phyloP scores from a whole-genome alignment of 2,329 filamentous ascomycete genomes.

The Westerdykella sp. region DNA sequence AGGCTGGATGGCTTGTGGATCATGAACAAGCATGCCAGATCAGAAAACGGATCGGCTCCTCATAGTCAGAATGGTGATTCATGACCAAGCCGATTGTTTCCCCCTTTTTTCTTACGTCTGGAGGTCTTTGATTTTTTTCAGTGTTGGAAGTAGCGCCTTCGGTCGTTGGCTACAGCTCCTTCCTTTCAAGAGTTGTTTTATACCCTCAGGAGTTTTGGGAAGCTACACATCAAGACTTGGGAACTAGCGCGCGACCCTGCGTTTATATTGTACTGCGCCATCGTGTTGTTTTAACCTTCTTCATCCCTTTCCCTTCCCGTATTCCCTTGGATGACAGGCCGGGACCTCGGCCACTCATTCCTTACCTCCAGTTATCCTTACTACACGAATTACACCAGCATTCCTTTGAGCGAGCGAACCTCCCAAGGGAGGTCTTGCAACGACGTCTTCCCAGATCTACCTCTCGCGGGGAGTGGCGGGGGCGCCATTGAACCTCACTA shows the following conservation, averaged over 20 bases:
- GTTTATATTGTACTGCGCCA: no score
- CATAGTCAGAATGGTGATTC: constrained; percentile 14
- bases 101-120: no score
- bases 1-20: constrained; percentile 69
- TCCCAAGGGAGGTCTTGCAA: no score
- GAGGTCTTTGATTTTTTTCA: neutral
- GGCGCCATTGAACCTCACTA: no score
- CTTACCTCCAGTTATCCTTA: neutral
- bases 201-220: constrained; percentile 7
- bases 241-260: no score
- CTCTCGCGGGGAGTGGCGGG: constrained; percentile 42
- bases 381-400: constrained; percentile 8
- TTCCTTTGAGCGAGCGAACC: no score
- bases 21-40: constrained; percentile 24
- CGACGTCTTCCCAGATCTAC: constrained; percentile 45
- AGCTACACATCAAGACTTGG: neutral
- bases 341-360: no score
- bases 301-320: no score
- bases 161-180: constrained; percentile 1
- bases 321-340: no score
- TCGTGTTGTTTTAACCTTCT: no score
- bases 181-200: constrained; percentile 3
- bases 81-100: neutral
- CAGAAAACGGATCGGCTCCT: constrained; percentile 15
- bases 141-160: constrained; percentile 1